Evolutionary conservation across 495 filamentous ascomycete species (phyloP), one percentile per base, ranked within the genome.

Genomic region (Xylaria longipes): DNA sequence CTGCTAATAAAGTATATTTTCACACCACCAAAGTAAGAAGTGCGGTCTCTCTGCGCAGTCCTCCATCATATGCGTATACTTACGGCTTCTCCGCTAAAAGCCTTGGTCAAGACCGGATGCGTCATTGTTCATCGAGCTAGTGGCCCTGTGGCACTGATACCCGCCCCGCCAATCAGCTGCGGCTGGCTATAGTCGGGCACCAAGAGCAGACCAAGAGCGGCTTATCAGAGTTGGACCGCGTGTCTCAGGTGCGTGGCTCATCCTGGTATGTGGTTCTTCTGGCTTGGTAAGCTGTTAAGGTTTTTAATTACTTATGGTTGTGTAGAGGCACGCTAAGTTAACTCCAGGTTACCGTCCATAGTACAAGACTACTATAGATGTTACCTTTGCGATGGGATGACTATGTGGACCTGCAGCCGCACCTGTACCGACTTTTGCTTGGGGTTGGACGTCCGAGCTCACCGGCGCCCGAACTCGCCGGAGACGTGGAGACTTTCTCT

Each of bases 81-180:
- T 33, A 20, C 17, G 46, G 0, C 43, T 33, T 22, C 52, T n/a
- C 57, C 31, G 56, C 56, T 60, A 3, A 25, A 60, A 25, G 50
- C 43, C 67, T 69, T 15, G 52, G 35, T 50, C 56, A 71, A 72
- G 70, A 71, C 71, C 71, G 70, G 70, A 77, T 77, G 75, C 77
- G 75, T 79, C 77, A 79, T 77, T 72, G 70, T 46, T 45, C 69
- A 71, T 69, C 71, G 71, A 72, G 43, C 31, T 75, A 75, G 74
- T 46, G 74, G 71, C 69, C 58, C 11, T 69, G 71, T 76, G 71
- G 72, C 64, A 43, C 37, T 22, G 48, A n/a, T 35, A 46, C 22
- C 17, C 25, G 50, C 37, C 17, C 68, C 64, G 74, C 71, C 76
- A 74, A 78, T 68, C 35, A 43, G 41, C 35, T 67, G 43, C 35